phyloP scores from a whole-genome alignment of 2,329 filamentous ascomycete genomes.

The Microdochium nivale region DNA sequence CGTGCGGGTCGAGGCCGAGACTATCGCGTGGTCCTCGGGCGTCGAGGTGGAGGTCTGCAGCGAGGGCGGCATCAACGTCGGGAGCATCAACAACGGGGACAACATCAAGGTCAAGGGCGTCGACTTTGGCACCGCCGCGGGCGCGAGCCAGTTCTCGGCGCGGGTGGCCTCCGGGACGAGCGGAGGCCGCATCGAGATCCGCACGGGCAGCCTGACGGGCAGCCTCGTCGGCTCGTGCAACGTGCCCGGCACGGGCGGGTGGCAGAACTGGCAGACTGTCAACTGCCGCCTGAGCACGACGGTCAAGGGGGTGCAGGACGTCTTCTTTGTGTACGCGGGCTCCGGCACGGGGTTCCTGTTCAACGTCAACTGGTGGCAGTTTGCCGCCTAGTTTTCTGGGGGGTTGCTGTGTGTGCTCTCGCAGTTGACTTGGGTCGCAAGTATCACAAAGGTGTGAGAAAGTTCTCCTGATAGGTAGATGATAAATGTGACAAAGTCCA shows the following conservation, averaged over 20 bases:
- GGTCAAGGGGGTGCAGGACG: conserved; percentile 9
- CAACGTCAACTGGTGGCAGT: conserved; percentile 19
- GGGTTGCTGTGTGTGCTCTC: too few relatives aligned
- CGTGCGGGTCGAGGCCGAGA: conserved; percentile 16
- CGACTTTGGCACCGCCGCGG: conserved; percentile 14
- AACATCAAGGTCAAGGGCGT: conserved; percentile 23
- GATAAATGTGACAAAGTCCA: too few relatives aligned
- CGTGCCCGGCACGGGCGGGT: conserved; percentile 17
- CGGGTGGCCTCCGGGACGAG: conserved; percentile 14
- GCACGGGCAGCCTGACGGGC: conserved; percentile 14
- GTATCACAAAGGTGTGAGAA: too few relatives aligned
- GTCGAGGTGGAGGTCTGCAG: conserved; percentile 12
- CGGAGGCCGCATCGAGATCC: conserved; percentile 18
- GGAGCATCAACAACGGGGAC: conserved; percentile 17
- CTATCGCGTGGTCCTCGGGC: conserved; percentile 18
- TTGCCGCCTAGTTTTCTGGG: too few relatives aligned
- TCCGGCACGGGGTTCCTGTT: conserved; percentile 10
- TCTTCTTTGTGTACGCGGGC: conserved; percentile 13
- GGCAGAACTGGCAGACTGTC: conserved; percentile 13
- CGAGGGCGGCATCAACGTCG: conserved; percentile 16
- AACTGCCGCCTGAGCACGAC: conserved; percentile 11
- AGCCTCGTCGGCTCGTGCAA: conserved; percentile 16
- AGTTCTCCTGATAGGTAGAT: too few relatives aligned
- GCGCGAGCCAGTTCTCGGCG: conserved; percentile 13
- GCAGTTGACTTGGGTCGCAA: too few relatives aligned